phyloP scores from a whole-genome alignment of 2,329 filamentous ascomycete genomes.

The Sporothrix pseudoabietina region DNA sequence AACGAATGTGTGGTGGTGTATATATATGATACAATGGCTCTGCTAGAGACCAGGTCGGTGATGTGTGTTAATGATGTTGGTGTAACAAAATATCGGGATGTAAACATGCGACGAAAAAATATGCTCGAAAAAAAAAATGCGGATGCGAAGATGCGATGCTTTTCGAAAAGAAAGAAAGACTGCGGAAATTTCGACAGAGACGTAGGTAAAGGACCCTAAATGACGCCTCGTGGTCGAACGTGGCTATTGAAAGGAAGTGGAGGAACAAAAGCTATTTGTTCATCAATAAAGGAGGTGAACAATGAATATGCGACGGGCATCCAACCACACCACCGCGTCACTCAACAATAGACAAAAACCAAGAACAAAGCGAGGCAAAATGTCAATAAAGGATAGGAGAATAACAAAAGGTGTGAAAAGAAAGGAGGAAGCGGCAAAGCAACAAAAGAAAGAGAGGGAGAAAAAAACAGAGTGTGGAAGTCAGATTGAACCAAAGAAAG shows the following conservation, averaged over 20 bases:
- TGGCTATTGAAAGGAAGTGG: conserved; percentile 23
- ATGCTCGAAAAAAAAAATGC: conserved; percentile 3
- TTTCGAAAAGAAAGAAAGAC: neutral
- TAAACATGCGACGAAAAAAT: conserved; percentile 11
- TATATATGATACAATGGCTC: conserved; percentile 20
- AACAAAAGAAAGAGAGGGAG: neutral
- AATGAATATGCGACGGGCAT: conserved; percentile 16
- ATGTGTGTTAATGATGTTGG: conserved; percentile 8
- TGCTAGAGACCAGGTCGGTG: neutral
- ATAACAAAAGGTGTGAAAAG: conserved; percentile 21
- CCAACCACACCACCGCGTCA: conserved; percentile 22
- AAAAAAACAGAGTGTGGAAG: neutral
- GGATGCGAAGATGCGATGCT: neutral
- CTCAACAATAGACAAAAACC: conserved; percentile 27
- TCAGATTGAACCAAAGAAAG: neutral
- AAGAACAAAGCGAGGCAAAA: neutral
- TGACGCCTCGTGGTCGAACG: neutral
- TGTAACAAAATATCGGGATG: neutral
- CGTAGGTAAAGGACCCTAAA: neutral
- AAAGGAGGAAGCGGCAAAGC: neutral
- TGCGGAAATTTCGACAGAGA: no score
- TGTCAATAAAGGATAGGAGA: conserved; percentile 19
- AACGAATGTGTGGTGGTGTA: neutral
- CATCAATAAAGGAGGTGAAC: conserved; percentile 20
- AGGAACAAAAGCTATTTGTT: conserved; percentile 15